Base-by-base conservation (phyloP, 306 rosid genomes). In the Arachis hypogaea region DNA sequence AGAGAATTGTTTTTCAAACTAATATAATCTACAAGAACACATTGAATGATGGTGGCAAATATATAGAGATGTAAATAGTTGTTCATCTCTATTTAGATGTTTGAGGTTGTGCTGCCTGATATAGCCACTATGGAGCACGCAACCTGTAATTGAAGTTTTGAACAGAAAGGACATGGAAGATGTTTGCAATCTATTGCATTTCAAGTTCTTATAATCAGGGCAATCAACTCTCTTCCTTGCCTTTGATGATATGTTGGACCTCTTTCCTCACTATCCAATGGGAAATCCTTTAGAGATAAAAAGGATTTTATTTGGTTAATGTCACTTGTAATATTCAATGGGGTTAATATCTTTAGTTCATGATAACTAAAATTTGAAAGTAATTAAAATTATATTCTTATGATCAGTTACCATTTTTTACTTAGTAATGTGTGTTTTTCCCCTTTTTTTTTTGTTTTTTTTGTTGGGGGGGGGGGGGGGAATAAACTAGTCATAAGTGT, bases 101-200 rank as follows among this genome's bases (percentile, higher is more conserved):
- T 85, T 81, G 86, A 85, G 86, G 88, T 78, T 50, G 83, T 85
- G 73, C 69, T 81, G 61, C 86, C 84, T 30, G 88, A 85, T 63
- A 85, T 75, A 64, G 86, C 86, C 7, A 88, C 86, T 3, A 83
- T 81, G 84, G 88, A 88, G 67, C 84, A 85, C 44, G 66, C 83
- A 22, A 72, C 82, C 90, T 43, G 85, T 87, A 59, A 76, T 84
- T 58, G 90, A 77, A 72, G 93, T 88, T 63, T 47, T 83, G 63
- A 76, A 79, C 49, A 69, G 90, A 78, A 80, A 82, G 30, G 90
- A 84, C 72, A 77, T 83, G 66, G 84, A 88, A 78, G 95, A 86
- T 59, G 88, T 88, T 16, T 76, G 70, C 56, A 88, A 84, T 76
- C 79, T 86, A 40, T 71, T 12, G 87, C 87, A 2, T 81, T 88